Conservation (phyloP, 148 eudicot species). For the Cornus suecica region DNA sequence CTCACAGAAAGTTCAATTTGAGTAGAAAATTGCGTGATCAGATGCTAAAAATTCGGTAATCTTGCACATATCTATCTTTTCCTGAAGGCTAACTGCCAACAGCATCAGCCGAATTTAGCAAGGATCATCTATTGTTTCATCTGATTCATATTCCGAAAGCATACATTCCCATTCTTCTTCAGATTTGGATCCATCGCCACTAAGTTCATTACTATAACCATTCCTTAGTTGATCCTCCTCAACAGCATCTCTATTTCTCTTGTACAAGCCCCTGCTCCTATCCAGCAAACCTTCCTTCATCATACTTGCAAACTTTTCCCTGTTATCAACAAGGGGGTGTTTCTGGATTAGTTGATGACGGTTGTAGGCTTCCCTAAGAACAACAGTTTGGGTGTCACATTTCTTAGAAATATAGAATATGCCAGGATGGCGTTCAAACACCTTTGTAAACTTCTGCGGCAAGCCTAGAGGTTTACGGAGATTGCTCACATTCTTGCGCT, state of each 20-base stretch:
- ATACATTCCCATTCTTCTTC: slow-evolving; percentile 25
- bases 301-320: slow-evolving; percentile 50
- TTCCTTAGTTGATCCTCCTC: slow-evolving; percentile 9
- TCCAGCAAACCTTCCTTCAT: slow-evolving; percentile 72
- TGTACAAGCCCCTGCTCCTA: slow-evolving; percentile 72
- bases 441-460: slow-evolving; percentile 93
- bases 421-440: too few relatives aligned
- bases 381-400: slow-evolving; percentile 65
- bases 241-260: slow-evolving; percentile 16
- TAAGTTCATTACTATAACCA: not conserved
- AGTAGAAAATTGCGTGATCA: not conserved
- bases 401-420: slow-evolving; percentile 83
- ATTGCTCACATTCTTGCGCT: slow-evolving; percentile 80
- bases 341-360: slow-evolving; percentile 53
- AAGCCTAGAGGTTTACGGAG: slow-evolving; percentile 61
- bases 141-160: slow-evolving; percentile 33
- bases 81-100: not conserved
- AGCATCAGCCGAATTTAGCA: not conserved
- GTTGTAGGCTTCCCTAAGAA: slow-evolving; percentile 73
- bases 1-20: not conserved
- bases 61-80: too few relatives aligned
- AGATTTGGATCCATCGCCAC: slow-evolving; percentile 6
- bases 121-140: slow-evolving; percentile 6
- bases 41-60: not conserved
- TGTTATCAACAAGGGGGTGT: slow-evolving; percentile 67